These are phyloP conservation scores for Bacidia gigantensis DNA, from an alignment of 495 filamentous ascomycete species.

Conservation along the genomic window DNA sequence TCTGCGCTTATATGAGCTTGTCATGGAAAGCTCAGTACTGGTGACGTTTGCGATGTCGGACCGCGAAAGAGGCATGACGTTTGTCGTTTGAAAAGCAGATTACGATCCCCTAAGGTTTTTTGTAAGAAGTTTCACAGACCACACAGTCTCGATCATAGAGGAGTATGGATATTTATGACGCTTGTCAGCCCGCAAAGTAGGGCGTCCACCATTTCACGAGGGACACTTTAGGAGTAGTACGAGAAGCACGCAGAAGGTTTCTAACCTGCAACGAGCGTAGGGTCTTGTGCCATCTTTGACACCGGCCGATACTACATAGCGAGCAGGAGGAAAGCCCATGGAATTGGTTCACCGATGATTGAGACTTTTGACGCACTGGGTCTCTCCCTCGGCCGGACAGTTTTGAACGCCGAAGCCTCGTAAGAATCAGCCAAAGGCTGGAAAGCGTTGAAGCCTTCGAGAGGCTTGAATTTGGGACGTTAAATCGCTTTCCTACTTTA, in stretches of 20 bases:
- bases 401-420: not conserved
- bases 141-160: too few species aligned
- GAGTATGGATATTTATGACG: too few species aligned
- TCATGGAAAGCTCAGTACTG: not conserved
- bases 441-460: too few species aligned
- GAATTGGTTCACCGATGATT: not conserved
- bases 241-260: not conserved
- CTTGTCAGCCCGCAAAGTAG: too few species aligned
- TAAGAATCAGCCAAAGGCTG: too few species aligned
- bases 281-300: not conserved
- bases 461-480: too few species aligned
- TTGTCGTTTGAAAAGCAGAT: too few species aligned
- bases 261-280: not conserved
- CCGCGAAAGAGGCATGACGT: not conserved
- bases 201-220: too few species aligned
- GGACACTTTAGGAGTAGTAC: too few species aligned
- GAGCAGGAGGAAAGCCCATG: not conserved
- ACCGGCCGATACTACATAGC: not conserved
- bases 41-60: constrained; percentile 5
- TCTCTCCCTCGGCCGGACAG: not conserved
- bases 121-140: too few species aligned
- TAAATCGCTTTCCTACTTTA: too few species aligned
- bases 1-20: not conserved
- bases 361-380: not conserved
- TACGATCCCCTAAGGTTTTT: too few species aligned